Evolutionary conservation across 805 yeast species (phyloP), one percentile per base, ranked within the genome.

Genomic region (Candida nemodendra): DNA sequence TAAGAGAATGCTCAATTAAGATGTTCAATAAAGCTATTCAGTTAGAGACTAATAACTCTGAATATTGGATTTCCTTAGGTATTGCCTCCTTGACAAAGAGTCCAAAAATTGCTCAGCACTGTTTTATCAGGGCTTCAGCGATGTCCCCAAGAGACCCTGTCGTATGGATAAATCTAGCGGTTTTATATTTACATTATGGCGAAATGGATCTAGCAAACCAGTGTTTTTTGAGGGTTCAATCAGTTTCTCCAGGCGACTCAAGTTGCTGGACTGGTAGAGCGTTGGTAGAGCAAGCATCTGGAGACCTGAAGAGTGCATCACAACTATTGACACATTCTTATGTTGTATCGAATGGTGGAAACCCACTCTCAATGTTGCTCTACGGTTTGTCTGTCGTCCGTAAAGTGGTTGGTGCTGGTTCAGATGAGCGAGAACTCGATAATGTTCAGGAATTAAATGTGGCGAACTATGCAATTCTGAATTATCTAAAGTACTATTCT

Each of bases 191-290:
- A 41, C 69, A 75, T 21, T 69, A 73, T 39, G 79, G 79, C 3
- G 98, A 91, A 56, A 49, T 68, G 6, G 81, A 74, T 24, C 72
- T 93, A 27, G 93, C 98, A 0, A 70, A 72, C 30, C 81, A 82
- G 43, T 80, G 95, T 0, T 79, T 84, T 42, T 64, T 70, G 27
- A 74, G 87, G 45, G 83, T 93, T 0, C 91, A 85, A 50, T 79
- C 95, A 15, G 66, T 87, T 9, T 82, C 90, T 2, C 97, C 99
- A 3, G 84, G 80, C 36, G 73, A 71, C 35, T 69, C 85, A 0
- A 68, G 68, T 5, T 76, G 96, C 0, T 93, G 98, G 98, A 57
- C 85, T 22, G 96, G 96, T 1, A 79, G 81, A 52, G 97, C 96
- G 0, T 55, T 91, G 24, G 59, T 79, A 1, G 64, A 71, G 5